Conservation (phyloP, 768 basidiomycete species). For the Rhizopogon sp. region DNA sequence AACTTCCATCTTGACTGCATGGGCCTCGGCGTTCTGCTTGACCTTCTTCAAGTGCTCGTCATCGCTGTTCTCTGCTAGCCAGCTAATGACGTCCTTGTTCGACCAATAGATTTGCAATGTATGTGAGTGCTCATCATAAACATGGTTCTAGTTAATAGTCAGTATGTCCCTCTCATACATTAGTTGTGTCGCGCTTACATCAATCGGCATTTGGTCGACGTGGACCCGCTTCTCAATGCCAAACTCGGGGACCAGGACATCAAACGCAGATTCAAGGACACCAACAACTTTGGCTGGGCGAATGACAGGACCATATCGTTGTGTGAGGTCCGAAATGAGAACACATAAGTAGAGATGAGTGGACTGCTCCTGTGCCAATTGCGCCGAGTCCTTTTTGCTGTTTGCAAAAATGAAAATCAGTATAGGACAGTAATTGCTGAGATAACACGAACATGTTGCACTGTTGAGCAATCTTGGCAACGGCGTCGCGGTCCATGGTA, state of each 20-base stretch:
- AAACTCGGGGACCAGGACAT: conserved; percentile 94
- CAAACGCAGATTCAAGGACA: conserved; percentile 97
- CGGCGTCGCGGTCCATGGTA: conserved; percentile 95
- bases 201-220: conserved; percentile 98
- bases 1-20: conserved; percentile 89
- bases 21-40: conserved; percentile 87
- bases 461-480: conserved; percentile 96
- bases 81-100: conserved; percentile 86
- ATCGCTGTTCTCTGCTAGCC: conserved; percentile 93
- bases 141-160: conserved; percentile 66
- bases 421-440: not conserved
- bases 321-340: conserved; percentile 89
- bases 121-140: conserved; percentile 93
- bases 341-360: conserved; percentile 93
- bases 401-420: conserved; percentile 9
- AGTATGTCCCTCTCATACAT: conserved; percentile 3
- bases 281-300: conserved; percentile 93
- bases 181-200: conserved; percentile 46
- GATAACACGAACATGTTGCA: conserved; percentile 81
- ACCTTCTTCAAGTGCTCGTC: conserved; percentile 96
- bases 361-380: conserved; percentile 93
- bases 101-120: conserved; percentile 97
- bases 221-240: conserved; percentile 99
- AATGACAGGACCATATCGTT: conserved; percentile 92
- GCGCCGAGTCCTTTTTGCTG: conserved; percentile 88